Percentiles rank a stretch among this genome's conserved stretches.
These are phyloP conservation scores for Andrographis paniculata DNA, from an alignment of 305 asterid genomes.

Conservation along the genomic window DNA sequence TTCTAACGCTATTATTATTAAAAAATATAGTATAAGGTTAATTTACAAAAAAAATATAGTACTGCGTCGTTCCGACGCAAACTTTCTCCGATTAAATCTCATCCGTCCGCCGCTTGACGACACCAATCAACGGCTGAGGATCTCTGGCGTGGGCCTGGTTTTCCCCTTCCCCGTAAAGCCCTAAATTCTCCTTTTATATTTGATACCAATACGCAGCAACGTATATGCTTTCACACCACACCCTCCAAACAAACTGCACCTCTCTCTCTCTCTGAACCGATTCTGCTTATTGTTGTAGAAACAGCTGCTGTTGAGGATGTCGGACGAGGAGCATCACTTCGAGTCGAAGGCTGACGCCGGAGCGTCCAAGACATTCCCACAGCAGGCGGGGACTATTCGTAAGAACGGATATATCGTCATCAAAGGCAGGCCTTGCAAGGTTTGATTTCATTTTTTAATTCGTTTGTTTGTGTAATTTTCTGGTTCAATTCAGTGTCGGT, in stretches of 20 bases:
- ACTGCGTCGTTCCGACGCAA: background rate
- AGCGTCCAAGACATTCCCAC: background rate
- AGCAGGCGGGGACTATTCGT: constrained; percentile 2
- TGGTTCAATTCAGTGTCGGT: background rate
- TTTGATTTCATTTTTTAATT: background rate
- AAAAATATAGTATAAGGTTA: no score
- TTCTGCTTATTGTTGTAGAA: no score
- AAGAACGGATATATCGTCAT: background rate
- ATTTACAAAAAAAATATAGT: no score
- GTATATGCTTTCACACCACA: no score
- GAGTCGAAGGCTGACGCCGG: no score
- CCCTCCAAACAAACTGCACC: no score
- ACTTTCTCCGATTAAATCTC: background rate
- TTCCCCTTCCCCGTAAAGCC: background rate
- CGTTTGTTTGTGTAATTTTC: background rate
- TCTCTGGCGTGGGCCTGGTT: background rate
- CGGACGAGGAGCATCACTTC: constrained; percentile 5
- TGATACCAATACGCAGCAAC: no score
- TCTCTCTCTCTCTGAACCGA: no score
- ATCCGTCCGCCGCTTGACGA: background rate
- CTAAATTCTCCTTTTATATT: background rate
- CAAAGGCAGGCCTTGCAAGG: constrained; percentile 4
- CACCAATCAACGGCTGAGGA: background rate
- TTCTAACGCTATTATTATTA: no score
- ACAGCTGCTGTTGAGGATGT: background rate